Conservation (phyloP, 2,329 filamentous ascomycete genomes). For the Juglanconis sp. region DNA sequence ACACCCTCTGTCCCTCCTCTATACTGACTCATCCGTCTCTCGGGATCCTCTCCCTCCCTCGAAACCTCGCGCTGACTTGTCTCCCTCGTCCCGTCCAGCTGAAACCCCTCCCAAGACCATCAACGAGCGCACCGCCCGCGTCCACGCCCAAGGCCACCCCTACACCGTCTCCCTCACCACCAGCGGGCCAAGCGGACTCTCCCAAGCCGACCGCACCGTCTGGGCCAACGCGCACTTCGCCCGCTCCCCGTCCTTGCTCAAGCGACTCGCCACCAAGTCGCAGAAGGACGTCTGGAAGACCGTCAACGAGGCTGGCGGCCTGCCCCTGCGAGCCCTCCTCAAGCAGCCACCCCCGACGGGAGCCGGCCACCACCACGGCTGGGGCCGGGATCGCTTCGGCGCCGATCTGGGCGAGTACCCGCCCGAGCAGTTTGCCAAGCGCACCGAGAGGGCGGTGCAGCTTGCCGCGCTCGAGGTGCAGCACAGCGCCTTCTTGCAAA, state of each 20-base stretch:
- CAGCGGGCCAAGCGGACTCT: slow-evolving; percentile 42
- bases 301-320: slow-evolving; percentile 45
- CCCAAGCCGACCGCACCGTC: slow-evolving; percentile 45
- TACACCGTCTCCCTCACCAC: slow-evolving; percentile 43
- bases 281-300: slow-evolving; percentile 58
- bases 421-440: slow-evolving; percentile 42
- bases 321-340: slow-evolving; percentile 44
- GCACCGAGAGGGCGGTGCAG: slow-evolving; percentile 38
- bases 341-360: slow-evolving; percentile 4
- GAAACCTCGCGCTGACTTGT: neutral
- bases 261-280: slow-evolving; percentile 38
- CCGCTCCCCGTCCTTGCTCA: slow-evolving; percentile 33
- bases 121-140: slow-evolving; percentile 44
- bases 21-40: neutral
- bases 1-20: neutral
- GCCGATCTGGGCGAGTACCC: slow-evolving; percentile 47
- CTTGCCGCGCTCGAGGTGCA: slow-evolving; percentile 42
- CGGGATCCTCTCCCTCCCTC: neutral
- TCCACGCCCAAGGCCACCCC: slow-evolving; percentile 50
- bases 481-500: slow-evolving; percentile 42
- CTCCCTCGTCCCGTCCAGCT: slow-evolving; percentile 24
- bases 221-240: slow-evolving; percentile 48
- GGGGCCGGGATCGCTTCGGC: slow-evolving; percentile 51
- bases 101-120: slow-evolving; percentile 41
- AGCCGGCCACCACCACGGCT: slow-evolving; percentile 27